A percentile compares a stretch with the other conserved stretches of the same genome.
These are phyloP conservation scores for Acer saccharum DNA, from an alignment of 345 rosid species.

Conservation along the genomic window DNA sequence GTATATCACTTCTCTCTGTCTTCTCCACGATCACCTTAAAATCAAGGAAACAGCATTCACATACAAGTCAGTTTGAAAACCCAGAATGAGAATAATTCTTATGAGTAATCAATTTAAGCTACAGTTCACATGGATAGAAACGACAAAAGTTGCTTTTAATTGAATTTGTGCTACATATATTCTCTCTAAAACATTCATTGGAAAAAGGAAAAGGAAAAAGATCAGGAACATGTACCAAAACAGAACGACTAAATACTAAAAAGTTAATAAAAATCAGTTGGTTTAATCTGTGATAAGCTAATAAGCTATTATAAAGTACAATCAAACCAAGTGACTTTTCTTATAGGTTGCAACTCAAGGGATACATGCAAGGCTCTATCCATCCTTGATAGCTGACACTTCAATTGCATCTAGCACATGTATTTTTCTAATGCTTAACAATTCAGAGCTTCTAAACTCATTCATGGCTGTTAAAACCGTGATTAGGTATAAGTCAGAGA, in stretches of 20 bases:
- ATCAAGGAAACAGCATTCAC: conserved; percentile 7
- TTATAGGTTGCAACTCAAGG: background rate
- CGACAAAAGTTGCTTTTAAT: background rate
- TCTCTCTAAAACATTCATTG: background rate
- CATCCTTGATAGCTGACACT: background rate
- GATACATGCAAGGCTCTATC: background rate
- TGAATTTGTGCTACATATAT: background rate
- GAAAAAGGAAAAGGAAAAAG: background rate
- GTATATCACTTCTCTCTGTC: conserved; percentile 94
- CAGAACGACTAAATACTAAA: background rate
- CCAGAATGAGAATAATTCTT: conserved; percentile 9
- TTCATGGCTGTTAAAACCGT: background rate
- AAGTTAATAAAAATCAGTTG: background rate
- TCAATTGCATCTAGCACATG: background rate
- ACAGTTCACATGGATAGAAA: background rate
- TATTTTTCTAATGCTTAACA: background rate
- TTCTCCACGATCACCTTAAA: conserved; percentile 92
- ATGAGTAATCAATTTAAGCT: background rate
- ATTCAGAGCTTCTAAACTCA: background rate
- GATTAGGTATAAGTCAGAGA: background rate
- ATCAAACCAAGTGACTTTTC: background rate
- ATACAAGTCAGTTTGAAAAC: conserved; percentile 18
- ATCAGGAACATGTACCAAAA: background rate
- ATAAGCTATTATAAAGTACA: background rate
- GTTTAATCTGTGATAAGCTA: background rate